A percentile compares a stretch with the other conserved stretches of the same genome.
These are phyloP conservation scores for Argentina anserina DNA, from an alignment of 306 rosid species.

Conservation along the genomic window DNA sequence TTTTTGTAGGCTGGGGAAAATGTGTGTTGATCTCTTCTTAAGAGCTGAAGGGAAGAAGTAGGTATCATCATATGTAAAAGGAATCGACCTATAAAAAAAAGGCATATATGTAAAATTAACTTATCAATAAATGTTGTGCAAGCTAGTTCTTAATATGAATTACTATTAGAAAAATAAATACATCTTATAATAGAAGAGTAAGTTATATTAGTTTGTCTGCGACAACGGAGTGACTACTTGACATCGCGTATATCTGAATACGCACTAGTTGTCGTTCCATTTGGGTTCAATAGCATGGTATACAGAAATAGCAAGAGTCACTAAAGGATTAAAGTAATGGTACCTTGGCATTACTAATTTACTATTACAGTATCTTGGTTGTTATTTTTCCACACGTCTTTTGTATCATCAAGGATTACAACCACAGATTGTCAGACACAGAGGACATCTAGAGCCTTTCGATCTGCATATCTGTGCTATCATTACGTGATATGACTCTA, in stretches of 20 bases:
- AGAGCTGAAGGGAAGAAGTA: background rate
- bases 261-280: too few species aligned
- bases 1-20: background rate
- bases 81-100: background rate
- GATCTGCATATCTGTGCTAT: constrained; percentile 75
- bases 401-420: constrained; percentile 25
- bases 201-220: too few species aligned
- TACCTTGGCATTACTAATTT: background rate
- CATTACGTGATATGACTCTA: constrained; percentile 81
- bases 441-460: constrained; percentile 79
- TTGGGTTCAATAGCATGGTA: too few species aligned
- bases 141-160: background rate
- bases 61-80: background rate
- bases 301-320: too few species aligned
- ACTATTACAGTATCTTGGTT: background rate
- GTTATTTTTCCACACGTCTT: background rate
- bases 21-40: background rate
- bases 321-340: background rate
- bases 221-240: too few species aligned
- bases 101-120: background rate
- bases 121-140: background rate
- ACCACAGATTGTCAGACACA: constrained; percentile 81
- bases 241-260: too few species aligned
- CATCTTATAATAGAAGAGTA: too few species aligned
- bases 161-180: background rate